Base-by-base conservation (phyloP, 1,139 yeast genomes). In the Debaryomyces sp. region DNA sequence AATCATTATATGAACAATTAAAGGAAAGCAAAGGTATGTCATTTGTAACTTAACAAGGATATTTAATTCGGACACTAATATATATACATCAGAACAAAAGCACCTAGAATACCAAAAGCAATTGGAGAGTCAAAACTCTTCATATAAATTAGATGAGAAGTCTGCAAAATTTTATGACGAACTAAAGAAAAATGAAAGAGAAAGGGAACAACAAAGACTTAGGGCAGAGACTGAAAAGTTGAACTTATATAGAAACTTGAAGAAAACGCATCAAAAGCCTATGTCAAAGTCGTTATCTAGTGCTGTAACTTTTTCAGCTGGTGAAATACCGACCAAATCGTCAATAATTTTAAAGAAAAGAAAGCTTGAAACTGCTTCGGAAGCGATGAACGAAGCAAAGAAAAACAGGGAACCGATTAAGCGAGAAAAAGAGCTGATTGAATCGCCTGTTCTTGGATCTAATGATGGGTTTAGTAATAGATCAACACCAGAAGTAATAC, bases 1-100 rank as follows among this genome's bases (percentile, higher is more conserved):
- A 67, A 55, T 61, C 75, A 1, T 55, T 75, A 13, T 66, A 64
- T 12, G 73, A 73, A 22, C 80, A 75, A 54, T 55, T 75, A 13
- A 58, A 61, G 24, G 76, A 70, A 40, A 65, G 68, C 43, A 62
- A 68, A 58, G 64, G 69, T 55, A 65, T 48, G 71, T 66, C 2
- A 18, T 13, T 17, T 32, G n/a, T 17, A 15, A 13, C 9, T n/a
- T 8, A 8, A 15, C 9, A 13, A 1, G 3, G 15, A 9, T n/a
- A 12, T 10, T 17, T 17, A 7, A 35, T 17, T 9, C 26, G 24
- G 17, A 22, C 46, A 30, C 50, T 45, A 42, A 47, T 44, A 3
- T 18, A 18, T 2, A n/a, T n/a, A 18, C 8, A 34, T 9, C 41
- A 67, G 72, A 59, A 36, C 48, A 62, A 41, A 64, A 61, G 46